Evolutionary conservation across 2,329 filamentous ascomycete species (phyloP), one percentile per base, ranked within the genome.

Genomic region (Xylaria multiplex): DNA sequence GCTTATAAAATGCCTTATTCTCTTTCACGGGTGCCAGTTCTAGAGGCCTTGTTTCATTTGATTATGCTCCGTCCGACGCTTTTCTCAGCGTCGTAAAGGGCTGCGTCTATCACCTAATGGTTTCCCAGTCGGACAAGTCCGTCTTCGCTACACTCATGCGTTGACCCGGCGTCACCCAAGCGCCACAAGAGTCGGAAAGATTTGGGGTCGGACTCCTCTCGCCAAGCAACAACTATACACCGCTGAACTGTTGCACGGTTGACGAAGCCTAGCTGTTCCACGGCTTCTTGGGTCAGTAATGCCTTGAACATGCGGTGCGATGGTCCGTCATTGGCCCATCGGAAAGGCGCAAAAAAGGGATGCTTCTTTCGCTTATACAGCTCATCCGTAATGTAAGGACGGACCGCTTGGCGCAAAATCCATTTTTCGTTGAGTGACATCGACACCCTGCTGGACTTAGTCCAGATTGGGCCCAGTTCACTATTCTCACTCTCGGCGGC

Each of bases 341-440:
- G 22, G 19, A 37, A 16, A 3, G 53, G 60, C 6, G 60, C 60
- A 6, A 55, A 19, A 27, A 30, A 63, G 7, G 60, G 60, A 46
- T 63, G 43, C 37, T 63, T 56, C 30, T 46, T 37, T 6, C 60
- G 53, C 13, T 37, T 22, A n/a, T 63, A 57, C 2, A 63, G 53
- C 35, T 63, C 60, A 6, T 57, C 60, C 3, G 70, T 70, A 53
- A 71, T 62, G 59, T 69, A 70, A 6, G 70, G 64, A 7, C 48
- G 52, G n/a, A 64, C 66, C 3, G 68, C 68, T 56, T 71, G 65
- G 45, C 69, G 65, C 50, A 70, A 59, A 40, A 70, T 70, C 69
- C 69, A 71, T 27, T 71, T 71, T 66, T 71, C 68, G 24, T 54
- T 54, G n/a, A 54, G 52, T 9, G 32, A 54, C 11, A 42, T 9